These are phyloP conservation scores for Nicotiana tomentosiformis DNA, from an alignment of 257 asterid species.

Conservation along the genomic window DNA sequence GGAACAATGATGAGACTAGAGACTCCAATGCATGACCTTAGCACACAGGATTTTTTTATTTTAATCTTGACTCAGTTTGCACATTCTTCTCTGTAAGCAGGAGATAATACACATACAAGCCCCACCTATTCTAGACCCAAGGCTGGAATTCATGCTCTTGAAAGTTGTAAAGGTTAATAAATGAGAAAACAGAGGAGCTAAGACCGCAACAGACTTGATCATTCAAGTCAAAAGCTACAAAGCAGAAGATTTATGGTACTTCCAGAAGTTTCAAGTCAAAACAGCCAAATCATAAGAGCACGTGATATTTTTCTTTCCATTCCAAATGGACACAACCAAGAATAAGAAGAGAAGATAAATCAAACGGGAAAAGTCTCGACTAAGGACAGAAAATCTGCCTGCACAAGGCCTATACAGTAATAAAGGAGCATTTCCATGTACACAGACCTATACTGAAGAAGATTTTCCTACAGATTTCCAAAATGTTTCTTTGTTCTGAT, in stretches of 20 bases:
- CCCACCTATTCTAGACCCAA: neutral
- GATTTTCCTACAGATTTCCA: neutral
- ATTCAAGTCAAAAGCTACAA: neutral
- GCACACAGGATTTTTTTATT: neutral
- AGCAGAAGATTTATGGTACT: neutral
- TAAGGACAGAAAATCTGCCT: neutral
- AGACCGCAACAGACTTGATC: neutral
- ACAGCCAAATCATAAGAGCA: neutral
- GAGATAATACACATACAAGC: neutral
- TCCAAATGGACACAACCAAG: slow-evolving; percentile 1
- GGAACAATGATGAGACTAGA: neutral
- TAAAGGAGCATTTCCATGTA: neutral
- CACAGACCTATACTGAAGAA: neutral
- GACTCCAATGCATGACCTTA: neutral
- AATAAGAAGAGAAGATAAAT: neutral
- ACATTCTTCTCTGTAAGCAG: neutral
- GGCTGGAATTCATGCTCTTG: neutral
- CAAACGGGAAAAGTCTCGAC: neutral
- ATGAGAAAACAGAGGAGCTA: neutral
- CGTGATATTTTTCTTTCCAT: neutral
- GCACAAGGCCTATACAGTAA: neutral
- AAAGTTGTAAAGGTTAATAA: neutral
- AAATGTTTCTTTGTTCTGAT: neutral
- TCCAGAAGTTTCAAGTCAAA: neutral
- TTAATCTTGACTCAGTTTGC: neutral